Evolutionary conservation across 2,329 filamentous ascomycete genomes (phyloP).

Genomic region (Cercospora sojina): DNA sequence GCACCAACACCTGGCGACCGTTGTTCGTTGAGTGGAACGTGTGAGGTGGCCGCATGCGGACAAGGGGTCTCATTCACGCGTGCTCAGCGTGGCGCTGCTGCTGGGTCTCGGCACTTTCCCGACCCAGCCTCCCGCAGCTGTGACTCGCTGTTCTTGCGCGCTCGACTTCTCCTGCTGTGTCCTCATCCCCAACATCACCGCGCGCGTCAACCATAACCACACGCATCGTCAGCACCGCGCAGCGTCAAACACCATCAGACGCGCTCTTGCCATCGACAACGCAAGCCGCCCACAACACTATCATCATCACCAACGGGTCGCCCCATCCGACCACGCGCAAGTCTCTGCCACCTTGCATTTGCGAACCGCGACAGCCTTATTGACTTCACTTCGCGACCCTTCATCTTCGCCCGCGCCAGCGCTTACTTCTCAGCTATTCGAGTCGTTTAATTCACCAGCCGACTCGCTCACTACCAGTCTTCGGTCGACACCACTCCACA

Average conservation of each 20-base stretch:
- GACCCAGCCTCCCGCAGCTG: neutral
- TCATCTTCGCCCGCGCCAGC: slow-evolving; percentile 14
- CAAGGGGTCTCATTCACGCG: neutral
- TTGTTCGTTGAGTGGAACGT: neutral
- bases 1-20: neutral
- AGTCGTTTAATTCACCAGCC: slow-evolving; percentile 7
- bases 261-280: slow-evolving; percentile 8
- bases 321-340: slow-evolving; percentile 8
- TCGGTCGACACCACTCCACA: slow-evolving; percentile 7
- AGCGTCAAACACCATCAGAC: slow-evolving; percentile 13
- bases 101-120: neutral
- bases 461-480: slow-evolving; percentile 10
- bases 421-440: slow-evolving; percentile 19
- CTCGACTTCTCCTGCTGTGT: slow-evolving; percentile 4
- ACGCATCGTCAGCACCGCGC: slow-evolving; percentile 17
- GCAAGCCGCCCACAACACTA: neutral
- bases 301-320: slow-evolving; percentile 1
- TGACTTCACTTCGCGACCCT: slow-evolving; percentile 10
- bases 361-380: slow-evolving; percentile 14
- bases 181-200: slow-evolving; percentile 11
- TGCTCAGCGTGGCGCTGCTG: neutral
- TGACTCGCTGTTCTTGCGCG: neutral
- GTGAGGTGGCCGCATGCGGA: neutral
- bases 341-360: slow-evolving; percentile 21
- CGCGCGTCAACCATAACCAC: slow-evolving; percentile 3